Evolutionary conservation across 495 filamentous ascomycete species (phyloP).

Genomic region (Penicillium malachiteum): DNA sequence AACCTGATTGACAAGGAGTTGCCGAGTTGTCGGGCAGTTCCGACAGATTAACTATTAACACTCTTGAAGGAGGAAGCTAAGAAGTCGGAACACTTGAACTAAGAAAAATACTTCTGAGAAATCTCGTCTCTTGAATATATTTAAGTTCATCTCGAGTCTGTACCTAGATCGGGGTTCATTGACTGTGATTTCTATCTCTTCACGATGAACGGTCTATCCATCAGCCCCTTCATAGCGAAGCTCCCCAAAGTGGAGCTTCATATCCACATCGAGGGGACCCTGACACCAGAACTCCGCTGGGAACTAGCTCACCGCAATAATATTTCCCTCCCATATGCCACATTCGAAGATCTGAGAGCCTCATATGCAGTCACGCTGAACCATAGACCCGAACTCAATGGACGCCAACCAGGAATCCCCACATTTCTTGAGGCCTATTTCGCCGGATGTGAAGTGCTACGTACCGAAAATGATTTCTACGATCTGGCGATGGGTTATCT

Average conservation of each 20-base stretch:
- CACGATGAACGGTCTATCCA: constrained; percentile 31
- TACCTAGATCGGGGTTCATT: background rate
- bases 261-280: constrained; percentile 46
- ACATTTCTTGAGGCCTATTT: constrained; percentile 45
- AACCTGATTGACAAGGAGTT: too few relatives aligned
- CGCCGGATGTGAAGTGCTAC: constrained; percentile 38
- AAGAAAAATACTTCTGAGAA: background rate
- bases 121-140: background rate
- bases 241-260: constrained; percentile 47
- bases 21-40: too few relatives aligned
- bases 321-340: constrained; percentile 30
- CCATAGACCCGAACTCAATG: constrained; percentile 33
- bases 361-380: constrained; percentile 35
- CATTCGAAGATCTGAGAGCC: constrained; percentile 28
- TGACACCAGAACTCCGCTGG: constrained; percentile 38
- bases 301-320: constrained; percentile 39
- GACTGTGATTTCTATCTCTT: background rate
- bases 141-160: background rate
- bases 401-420: constrained; percentile 29
- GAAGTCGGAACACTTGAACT: too few relatives aligned
- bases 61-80: too few relatives aligned
- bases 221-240: constrained; percentile 28
- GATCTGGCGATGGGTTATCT: constrained; percentile 44
- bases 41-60: too few relatives aligned
- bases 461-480: constrained; percentile 39